Evolutionary conservation across 208 protist genomes (phyloP), one percentile per base, ranked within the genome.

Genomic region (Balamuthia mandrillaris): DNA sequence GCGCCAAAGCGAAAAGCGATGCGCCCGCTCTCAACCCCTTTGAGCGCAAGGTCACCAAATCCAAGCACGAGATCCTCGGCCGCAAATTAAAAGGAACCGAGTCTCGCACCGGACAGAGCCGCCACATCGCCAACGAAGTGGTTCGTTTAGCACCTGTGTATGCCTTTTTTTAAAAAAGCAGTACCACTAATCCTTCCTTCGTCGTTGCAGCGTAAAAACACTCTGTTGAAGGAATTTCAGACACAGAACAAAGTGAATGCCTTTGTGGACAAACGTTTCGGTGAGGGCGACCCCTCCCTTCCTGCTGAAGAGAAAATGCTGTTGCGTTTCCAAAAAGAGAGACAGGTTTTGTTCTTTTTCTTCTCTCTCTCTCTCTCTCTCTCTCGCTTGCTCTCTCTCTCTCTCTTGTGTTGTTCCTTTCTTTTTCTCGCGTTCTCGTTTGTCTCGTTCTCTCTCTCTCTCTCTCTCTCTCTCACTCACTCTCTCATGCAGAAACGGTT

Each of bases 291-390:
- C 63, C 33, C 33, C 18, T 39, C 44, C 10, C 10, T 86, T 12
- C 33, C 41, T 14, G 16, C 9, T 5, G 63, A 86, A 37, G 63
- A 74, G 14, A 77, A 78, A 54, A 5, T 33, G 1, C 63, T 86
- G 41, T 60, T 68, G 81, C 81, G 81, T 39, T 86, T 65, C 51
- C 42, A 78, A 54, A 86, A 86, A 41, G 81, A 86, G 65, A 24
- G 65, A 49, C 60, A 78, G 81, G 81, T 78, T 33, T 21, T 31
- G 18, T 41, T 12, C 63, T 1, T 27, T 18, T 27, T 51, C 39
- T 33, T 16, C 65, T 35, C 65, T 33, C 24, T n/a, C n/a, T n/a
- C n/a, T n/a, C 14, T 52, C 47, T n/a, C 47, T 52, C 47, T 10
- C 47, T 18, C 18, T 10, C 47, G 18, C 47, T 14, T 7, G 10